These are phyloP conservation scores for Fusarium tricinctum DNA, from an alignment of 2,329 filamentous ascomycete genomes.

Conservation along the genomic window DNA sequence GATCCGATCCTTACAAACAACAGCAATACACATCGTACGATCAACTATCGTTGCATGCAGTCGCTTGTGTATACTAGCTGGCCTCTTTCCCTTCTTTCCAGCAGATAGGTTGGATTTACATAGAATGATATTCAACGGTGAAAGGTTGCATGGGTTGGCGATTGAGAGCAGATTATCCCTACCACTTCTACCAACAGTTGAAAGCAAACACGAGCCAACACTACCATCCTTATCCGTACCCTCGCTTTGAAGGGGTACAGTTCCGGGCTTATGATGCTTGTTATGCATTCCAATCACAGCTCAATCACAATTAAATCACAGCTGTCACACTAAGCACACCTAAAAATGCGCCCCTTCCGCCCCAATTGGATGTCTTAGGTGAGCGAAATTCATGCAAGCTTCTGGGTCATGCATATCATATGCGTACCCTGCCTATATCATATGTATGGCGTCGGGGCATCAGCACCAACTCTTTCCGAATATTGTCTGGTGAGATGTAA, in stretches of 20 bases:
- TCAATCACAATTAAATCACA: conserved; percentile 28
- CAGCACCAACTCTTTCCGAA: neutral
- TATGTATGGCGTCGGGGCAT: neutral
- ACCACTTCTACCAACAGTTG: conserved; percentile 7
- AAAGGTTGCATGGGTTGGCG: conserved; percentile 23
- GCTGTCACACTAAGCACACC: conserved; percentile 7
- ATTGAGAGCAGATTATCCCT: conserved; percentile 16
- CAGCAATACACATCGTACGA: neutral
- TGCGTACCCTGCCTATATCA: conserved; percentile 5
- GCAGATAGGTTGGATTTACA: neutral
- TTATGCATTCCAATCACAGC: conserved; percentile 24
- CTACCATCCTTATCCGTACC: conserved; percentile 19
- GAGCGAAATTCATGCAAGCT: neutral
- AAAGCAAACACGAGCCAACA: conserved; percentile 20
- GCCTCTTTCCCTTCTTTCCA: neutral
- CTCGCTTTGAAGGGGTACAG: conserved; percentile 13
- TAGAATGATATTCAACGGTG: neutral
- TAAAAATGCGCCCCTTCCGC: conserved; percentile 6
- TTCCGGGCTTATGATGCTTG: conserved; percentile 8
- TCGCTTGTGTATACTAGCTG: neutral
- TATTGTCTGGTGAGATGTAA: neutral
- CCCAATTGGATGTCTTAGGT: conserved; percentile 5
- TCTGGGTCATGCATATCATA: neutral
- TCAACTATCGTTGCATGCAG: neutral
- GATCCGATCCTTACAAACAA: neutral